Evolutionary conservation across 2,329 filamentous ascomycete genomes (phyloP), one percentile per base, ranked within the genome.

Genomic region (Phyllosticta citrichinensis): DNA sequence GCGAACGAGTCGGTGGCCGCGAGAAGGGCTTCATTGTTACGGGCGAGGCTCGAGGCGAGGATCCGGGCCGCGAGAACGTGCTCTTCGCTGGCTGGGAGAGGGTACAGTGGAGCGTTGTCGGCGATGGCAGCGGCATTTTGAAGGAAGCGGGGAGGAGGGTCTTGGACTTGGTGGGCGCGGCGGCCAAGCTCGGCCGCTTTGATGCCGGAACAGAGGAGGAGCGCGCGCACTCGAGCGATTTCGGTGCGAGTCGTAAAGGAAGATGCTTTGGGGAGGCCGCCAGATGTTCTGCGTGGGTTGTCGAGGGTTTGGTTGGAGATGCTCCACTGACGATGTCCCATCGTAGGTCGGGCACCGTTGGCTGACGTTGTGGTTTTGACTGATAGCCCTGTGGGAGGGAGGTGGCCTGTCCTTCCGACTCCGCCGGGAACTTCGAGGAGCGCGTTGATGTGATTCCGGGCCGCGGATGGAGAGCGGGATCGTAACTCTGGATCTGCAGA

Each of bases 141-240:
- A 40, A 78, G 72, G 53, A 75, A 76, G 3, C 63, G 58, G 2
- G 70, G 65, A 22, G 71, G 57, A 54, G 65, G 63, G 2, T 68
- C 63, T 14, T 71, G 71, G 0, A 70, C 64, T 40, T 79, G 78
- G 53, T 86, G 75, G 3, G 87, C 85, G 55, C 87, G 83, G 3
- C 85, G 82, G 27, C 81, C 80, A 60, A 97, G 89, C 69, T 94
- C 89, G 68, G 86, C 86, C 0, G 93, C 92, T 75, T 95, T 96
- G 69, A 97, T 86, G n/a, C 91, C 92, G 0, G 91, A 90, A 64
- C 87, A 88, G 22, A 96, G 79, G 51, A 96, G 83, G 9, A 95
- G 79, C 0, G 90, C 83, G 62, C 85, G 83, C 2, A 92, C 81
- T n/a, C 91, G 86, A 17, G 88, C 88, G 58, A 96, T 82, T 66